These are phyloP conservation scores for Zygosaccharomyces siamensis DNA, from an alignment of 805 yeast species.

Conservation along the genomic window DNA sequence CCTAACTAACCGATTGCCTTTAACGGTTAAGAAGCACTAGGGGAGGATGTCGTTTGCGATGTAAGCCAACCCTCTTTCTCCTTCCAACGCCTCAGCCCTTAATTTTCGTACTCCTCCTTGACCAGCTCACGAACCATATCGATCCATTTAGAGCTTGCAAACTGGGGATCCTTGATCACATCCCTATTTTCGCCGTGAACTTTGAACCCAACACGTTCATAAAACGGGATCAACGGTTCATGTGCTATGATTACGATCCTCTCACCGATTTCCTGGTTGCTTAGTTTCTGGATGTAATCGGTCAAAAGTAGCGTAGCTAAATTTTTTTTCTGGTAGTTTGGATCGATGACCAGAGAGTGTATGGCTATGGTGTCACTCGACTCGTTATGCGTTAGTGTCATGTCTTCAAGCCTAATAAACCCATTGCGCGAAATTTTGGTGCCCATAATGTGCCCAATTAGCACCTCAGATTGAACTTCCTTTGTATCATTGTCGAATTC, in stretches of 20 bases:
- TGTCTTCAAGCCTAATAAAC: constrained; percentile 30
- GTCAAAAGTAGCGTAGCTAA: constrained; percentile 78
- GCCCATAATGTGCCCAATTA: constrained; percentile 77
- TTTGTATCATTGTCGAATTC: constrained; percentile 42
- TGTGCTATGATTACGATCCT: constrained; percentile 71
- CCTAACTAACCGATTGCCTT: neutral
- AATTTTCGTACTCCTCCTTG: constrained; percentile 35
- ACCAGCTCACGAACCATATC: constrained; percentile 36
- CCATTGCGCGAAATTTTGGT: constrained; percentile 50
- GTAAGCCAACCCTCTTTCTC: neutral
- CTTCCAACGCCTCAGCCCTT: neutral
- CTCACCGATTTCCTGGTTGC: constrained; percentile 82
- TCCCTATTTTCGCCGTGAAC: constrained; percentile 52
- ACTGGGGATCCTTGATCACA: constrained; percentile 29
- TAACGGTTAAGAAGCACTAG: neutral
- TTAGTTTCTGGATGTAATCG: constrained; percentile 85
- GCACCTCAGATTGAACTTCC: constrained; percentile 46
- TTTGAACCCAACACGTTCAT: constrained; percentile 74
- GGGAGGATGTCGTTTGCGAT: neutral
- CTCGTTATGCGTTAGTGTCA: constrained; percentile 59
- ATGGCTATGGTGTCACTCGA: constrained; percentile 68
- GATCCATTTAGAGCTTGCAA: constrained; percentile 32
- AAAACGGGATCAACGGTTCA: constrained; percentile 63
- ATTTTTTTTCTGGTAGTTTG: constrained; percentile 73
- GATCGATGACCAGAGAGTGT: constrained; percentile 75